A percentile compares a stretch with the other conserved stretches of the same genome.
Conservation (phyloP, 2,329 filamentous ascomycete species). For the Colletotrichum liriopes region DNA sequence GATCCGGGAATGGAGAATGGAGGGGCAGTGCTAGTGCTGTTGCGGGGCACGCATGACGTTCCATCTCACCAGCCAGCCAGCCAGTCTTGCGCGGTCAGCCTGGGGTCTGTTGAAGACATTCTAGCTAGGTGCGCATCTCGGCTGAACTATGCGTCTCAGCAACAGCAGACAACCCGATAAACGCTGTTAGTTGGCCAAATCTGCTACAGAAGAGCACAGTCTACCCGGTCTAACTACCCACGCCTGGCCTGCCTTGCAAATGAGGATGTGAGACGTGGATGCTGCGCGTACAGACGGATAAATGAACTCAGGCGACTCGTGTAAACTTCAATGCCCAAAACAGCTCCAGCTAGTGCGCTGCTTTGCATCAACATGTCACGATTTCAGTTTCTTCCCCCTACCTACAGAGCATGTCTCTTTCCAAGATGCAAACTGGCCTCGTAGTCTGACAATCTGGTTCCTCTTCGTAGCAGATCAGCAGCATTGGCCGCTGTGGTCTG, state of each 20-base stretch:
- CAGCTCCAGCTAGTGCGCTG: background rate
- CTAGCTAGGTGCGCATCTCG: background rate
- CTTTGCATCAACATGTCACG: background rate
- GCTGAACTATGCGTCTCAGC: too few relatives aligned
- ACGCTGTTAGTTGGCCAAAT: background rate
- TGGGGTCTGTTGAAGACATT: background rate
- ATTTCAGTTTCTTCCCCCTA: background rate
- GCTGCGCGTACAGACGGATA: background rate
- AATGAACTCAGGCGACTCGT: background rate
- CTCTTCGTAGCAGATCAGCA: background rate
- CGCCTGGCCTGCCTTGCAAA: background rate
- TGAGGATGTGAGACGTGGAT: background rate
- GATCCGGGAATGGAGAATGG: conserved; percentile 28
- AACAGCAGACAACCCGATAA: background rate
- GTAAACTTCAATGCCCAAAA: background rate
- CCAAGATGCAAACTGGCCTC: background rate
- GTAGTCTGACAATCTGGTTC: background rate
- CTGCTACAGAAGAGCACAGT: background rate
- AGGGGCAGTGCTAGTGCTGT: conserved; percentile 38
- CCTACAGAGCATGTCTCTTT: background rate
- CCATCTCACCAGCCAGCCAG: conserved; percentile 2
- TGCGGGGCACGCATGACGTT: conserved; percentile 44
- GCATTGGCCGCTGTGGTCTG: background rate
- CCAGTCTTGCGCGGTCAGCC: background rate
- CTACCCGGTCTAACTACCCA: background rate